Evolutionary conservation across 1,139 yeast species (phyloP), one percentile per base, ranked within the genome.

Genomic region (Candida glucosophila): DNA sequence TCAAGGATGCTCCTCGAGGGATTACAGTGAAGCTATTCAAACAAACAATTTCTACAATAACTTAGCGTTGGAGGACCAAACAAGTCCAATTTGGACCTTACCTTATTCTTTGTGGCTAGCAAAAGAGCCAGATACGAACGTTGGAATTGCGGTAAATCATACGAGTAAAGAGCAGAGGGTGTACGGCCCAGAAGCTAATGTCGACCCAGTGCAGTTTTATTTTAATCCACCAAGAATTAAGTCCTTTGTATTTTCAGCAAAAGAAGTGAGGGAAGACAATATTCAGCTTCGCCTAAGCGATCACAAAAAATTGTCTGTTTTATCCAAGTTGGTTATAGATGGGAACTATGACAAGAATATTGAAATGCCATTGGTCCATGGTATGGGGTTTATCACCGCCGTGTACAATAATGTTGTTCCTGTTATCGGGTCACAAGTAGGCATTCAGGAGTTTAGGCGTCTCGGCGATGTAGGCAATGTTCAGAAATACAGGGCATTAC

Each of bases 321-420:
- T 47, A 10, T 46, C 65, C 2, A 40, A 39, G 13, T 33, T 55
- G 19, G 33, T 28, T 6, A 26, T 35, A 8, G 24, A 29, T 12
- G 36, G 41, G 13, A 29, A 36, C 7, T 32, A 43, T 5, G 36
- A 40, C 10, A 39, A 40, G 15, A 30, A 35, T 15, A 43, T 63
- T 13, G 40, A 47, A 5, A 20, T 58, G 17, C 69, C 69, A 1
- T 43, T 63, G 26, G 58, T 50, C 12, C 62, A 59, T 18, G 92
- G 92, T 10, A 77, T 77, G 80, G 88, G 88, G 0, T 72, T 77
- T 32, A 53, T 76, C 9, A 72, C 83, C 4, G 77, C 80, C 2
- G 56, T 75, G 3, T 79, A 78, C 29, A 44, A 49, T n/a, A 63
- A 63, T 32, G 52, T 77, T 19, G 58, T 58, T 5, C 79, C 86